Conservation (phyloP, 2,329 filamentous ascomycete species). For the Taxawa tesnikishii region DNA sequence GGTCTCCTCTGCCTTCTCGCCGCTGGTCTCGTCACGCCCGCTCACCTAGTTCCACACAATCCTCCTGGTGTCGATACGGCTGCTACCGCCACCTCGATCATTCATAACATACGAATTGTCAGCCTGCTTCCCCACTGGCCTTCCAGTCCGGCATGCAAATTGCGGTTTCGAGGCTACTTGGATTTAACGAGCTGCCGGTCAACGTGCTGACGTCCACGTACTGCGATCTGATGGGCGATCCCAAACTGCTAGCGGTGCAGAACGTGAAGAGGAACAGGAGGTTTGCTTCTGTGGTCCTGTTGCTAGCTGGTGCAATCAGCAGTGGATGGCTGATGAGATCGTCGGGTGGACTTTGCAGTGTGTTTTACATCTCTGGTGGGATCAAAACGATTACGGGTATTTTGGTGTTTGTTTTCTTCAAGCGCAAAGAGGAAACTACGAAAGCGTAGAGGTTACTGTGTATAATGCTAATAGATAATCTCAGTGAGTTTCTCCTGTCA, state of each 20-base stretch:
- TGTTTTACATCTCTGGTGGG: conserved; percentile 34
- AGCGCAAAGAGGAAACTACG: too few relatives aligned
- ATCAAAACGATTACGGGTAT: conserved; percentile 31
- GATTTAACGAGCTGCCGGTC: conserved; percentile 42
- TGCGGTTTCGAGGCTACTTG: conserved; percentile 35
- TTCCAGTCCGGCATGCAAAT: conserved; percentile 45
- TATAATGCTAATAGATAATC: too few relatives aligned
- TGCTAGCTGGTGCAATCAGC: conserved; percentile 35
- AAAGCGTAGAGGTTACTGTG: too few relatives aligned
- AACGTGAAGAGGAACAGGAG: conserved; percentile 41
- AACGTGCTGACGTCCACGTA: conserved; percentile 44
- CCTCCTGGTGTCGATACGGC: conserved; percentile 19
- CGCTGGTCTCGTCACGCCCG: conserved; percentile 37
- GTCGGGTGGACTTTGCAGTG: conserved; percentile 25
- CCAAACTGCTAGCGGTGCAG: conserved; percentile 31
- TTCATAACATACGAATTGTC: conserved; percentile 30
- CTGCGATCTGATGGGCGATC: conserved; percentile 41
- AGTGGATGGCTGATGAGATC: conserved; percentile 38
- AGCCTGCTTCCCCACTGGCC: conserved; percentile 34
- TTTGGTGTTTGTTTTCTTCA: conserved; percentile 13
- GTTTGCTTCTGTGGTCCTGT: conserved; percentile 30
- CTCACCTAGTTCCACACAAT: conserved; percentile 30
- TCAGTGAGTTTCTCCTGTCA: too few relatives aligned
- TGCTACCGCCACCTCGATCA: conserved; percentile 14
- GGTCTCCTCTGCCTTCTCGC: conserved; percentile 38